Conservation (phyloP, 164 flowering plant species). For the Nymphaea colorata region DNA sequence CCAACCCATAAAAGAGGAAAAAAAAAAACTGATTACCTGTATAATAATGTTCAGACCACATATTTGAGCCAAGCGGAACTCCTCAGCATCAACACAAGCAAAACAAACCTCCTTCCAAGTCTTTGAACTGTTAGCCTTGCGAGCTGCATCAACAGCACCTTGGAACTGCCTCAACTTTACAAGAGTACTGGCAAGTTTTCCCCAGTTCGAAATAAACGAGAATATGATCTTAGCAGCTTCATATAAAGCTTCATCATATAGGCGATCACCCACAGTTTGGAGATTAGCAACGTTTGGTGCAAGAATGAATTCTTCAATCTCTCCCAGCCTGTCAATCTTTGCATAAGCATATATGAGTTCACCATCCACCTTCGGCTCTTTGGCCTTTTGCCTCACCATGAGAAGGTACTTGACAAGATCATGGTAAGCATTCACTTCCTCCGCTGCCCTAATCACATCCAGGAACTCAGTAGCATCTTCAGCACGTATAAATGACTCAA, state of each 20-base stretch:
- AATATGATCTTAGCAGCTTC: slow-evolving; percentile 96
- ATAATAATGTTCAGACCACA: slow-evolving; percentile 95
- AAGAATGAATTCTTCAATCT: slow-evolving; percentile 94
- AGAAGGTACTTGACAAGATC: slow-evolving; percentile 89
- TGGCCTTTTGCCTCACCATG: slow-evolving; percentile 93
- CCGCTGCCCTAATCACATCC: slow-evolving; percentile 86
- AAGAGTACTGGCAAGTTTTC: slow-evolving; percentile 80
- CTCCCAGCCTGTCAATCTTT: slow-evolving; percentile 91
- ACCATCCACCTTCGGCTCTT: slow-evolving; percentile 97
- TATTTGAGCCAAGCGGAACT: slow-evolving; percentile 88
- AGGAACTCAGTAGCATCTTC: slow-evolving; percentile 93
- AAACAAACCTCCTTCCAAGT: slow-evolving; percentile 99
- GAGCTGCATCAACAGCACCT: slow-evolving; percentile 99
- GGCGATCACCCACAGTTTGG: slow-evolving; percentile 89
- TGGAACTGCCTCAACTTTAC: slow-evolving; percentile 89
- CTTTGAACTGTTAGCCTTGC: slow-evolving; percentile 95
- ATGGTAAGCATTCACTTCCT: slow-evolving; percentile 79
- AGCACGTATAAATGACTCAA: slow-evolving; percentile 97
- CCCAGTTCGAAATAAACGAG: slow-evolving; percentile 97
- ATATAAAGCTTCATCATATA: slow-evolving; percentile 83
- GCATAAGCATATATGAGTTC: slow-evolving; percentile 99
- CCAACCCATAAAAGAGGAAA: too few species aligned
- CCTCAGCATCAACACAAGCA: slow-evolving; percentile 99
- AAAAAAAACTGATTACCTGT: slow-evolving; percentile 18
- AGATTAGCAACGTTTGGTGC: slow-evolving; percentile 99